Evolutionary conservation across 208 protist species (phyloP), one percentile per base, ranked within the genome.

Genomic region (Trypanosoma rangeli): DNA sequence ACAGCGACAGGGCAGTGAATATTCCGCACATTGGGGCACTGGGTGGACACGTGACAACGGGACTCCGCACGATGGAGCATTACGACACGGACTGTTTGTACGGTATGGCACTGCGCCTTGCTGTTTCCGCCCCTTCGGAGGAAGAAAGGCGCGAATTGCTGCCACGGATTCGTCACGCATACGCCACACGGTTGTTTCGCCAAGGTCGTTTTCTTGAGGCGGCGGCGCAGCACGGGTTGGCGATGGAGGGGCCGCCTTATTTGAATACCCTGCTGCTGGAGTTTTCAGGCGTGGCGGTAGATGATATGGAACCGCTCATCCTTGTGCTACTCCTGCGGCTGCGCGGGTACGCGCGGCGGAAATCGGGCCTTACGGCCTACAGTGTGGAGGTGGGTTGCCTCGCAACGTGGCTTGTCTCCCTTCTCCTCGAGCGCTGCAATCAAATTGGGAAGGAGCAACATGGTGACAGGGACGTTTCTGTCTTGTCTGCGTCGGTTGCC

Each of bases 61-160:
- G 55, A 50, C 18, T 46, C 33, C n/a, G 44, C 46, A 24, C 62
- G 18, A 54, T 18, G 12, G n/a, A 3, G 8, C 63, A 66, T 29
- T 78, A 73, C 56, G 53, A 59, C 49, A 63, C 37, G 7, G 77
- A 82, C 35, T 50, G 53, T 54, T n/a, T 73, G 20, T 78, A 70
- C 31, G 68, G 64, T 28, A 75, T 78, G 68, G 66, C 77, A 3
- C 54, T 82, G n/a, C 77, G 68, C 5, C 57, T 82, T 9, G 65
- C 70, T 16, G 56, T 62, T 0, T 31, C 57, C 35, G 33, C 61
- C 22, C 28, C 52, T 0, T 49, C 18, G 18, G 28, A 8, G 66
- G 8, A 42, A 35, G 63, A 63, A 29, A 44, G 58, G 16, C 18
- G 22, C 37, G 53, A 64, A 20, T 4, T 62, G 33, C 22, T 67